These are phyloP conservation scores for Panaeolus papilionaceus DNA, from an alignment of 768 basidiomycete genomes.

Conservation along the genomic window DNA sequence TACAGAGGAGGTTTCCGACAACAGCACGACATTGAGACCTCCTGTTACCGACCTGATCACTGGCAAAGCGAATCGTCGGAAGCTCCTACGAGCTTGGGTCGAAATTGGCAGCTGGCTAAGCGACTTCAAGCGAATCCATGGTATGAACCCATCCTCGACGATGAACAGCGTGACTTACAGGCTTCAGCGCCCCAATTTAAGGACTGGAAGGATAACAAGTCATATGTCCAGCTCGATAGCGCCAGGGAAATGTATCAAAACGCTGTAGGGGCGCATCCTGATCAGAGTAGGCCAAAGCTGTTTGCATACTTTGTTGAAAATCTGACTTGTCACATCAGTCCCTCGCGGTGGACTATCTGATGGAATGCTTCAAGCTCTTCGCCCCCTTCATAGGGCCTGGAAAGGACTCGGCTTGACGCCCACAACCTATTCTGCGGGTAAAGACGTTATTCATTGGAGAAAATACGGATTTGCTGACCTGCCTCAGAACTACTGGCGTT, in stretches of 20 bases:
- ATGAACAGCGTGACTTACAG: constrained; percentile 15
- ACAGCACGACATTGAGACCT: constrained; percentile 55
- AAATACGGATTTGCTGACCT: background rate
- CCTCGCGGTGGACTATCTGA: constrained; percentile 57
- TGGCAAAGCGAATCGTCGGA: constrained; percentile 60
- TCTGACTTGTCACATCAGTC: constrained; percentile 41
- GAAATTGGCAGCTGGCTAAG: constrained; percentile 73
- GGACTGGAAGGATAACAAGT: constrained; percentile 43
- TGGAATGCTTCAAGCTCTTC: constrained; percentile 42
- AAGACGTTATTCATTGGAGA: constrained; percentile 20
- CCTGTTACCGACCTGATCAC: constrained; percentile 57
- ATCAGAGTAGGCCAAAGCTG: constrained; percentile 62
- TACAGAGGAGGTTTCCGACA: constrained; percentile 40
- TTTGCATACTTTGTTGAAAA: background rate
- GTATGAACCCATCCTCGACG: constrained; percentile 35
- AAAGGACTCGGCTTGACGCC: constrained; percentile 68
- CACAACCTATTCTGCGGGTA: constrained; percentile 70
- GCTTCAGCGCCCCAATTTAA: constrained; percentile 52
- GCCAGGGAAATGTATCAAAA: constrained; percentile 75
- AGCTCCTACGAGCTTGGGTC: constrained; percentile 81
- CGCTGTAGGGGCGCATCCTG: constrained; percentile 77
- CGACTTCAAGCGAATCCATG: constrained; percentile 57
- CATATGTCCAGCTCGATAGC: constrained; percentile 49
- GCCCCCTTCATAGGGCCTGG: constrained; percentile 48
- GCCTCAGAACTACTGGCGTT: constrained; percentile 74